These are phyloP conservation scores for Abortiporus biennis DNA, from an alignment of 1,284 basidiomycete genomes.

Conservation along the genomic window DNA sequence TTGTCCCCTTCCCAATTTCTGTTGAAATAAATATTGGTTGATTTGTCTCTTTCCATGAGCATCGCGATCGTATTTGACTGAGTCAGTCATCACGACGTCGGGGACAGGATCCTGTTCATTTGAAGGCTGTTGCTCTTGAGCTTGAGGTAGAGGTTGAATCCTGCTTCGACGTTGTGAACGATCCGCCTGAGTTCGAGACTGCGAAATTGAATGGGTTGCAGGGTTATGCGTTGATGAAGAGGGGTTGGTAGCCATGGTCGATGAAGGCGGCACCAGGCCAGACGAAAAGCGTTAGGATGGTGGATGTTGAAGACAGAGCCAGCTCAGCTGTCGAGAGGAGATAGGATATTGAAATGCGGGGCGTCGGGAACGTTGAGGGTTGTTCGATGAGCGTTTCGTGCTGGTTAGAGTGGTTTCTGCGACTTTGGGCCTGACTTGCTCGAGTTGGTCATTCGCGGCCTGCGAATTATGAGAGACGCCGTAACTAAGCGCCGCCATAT, in stretches of 20 bases:
- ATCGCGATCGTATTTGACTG: conserved; percentile 27
- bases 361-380: conserved; percentile 1
- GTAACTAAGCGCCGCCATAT: too few relatives aligned
- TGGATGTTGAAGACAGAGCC: conserved; percentile 1
- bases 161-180: conserved; percentile 1
- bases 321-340: conserved; percentile 2
- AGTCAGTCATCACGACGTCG: conserved; percentile 57
- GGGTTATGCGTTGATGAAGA: background rate
- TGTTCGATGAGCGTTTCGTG: too few relatives aligned
- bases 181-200: background rate
- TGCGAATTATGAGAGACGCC: too few relatives aligned
- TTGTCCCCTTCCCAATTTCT: conserved; percentile 72
- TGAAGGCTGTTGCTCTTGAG: background rate
- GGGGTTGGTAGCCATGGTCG: background rate
- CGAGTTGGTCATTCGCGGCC: too few relatives aligned
- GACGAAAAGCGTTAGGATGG: background rate
- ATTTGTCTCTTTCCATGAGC: conserved; percentile 47
- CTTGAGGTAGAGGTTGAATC: conserved; percentile 1
- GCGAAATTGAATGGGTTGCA: too few relatives aligned
- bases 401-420: too few relatives aligned
- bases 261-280: conserved; percentile 3
- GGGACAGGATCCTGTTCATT: conserved; percentile 11
- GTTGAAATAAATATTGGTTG: conserved; percentile 74
- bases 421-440: too few relatives aligned
- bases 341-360: conserved; percentile 5